Conservation (phyloP, 345 rosid genomes). For the Nephelium lappaceum region DNA sequence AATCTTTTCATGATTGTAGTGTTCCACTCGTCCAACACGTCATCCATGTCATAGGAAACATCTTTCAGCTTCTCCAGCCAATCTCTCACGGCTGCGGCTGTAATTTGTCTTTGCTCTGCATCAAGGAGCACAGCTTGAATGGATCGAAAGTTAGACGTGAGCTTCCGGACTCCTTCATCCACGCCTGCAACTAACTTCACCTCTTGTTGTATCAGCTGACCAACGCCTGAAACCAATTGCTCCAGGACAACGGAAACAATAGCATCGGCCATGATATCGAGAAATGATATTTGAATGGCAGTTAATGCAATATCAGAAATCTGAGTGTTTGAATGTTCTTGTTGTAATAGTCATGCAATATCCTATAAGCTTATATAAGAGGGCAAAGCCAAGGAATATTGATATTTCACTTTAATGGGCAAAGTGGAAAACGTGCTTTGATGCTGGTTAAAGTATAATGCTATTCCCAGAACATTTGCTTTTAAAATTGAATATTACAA, state of each 20-base stretch:
- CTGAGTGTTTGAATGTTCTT: too few relatives aligned
- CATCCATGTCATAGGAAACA: too few relatives aligned
- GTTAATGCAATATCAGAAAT: too few relatives aligned
- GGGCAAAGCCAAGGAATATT: background rate
- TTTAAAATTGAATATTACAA: too few relatives aligned
- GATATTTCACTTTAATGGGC: background rate
- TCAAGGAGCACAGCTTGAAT: slow-evolving; percentile 5
- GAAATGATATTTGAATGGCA: too few relatives aligned
- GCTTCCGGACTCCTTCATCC: background rate
- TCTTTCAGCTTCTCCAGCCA: too few relatives aligned
- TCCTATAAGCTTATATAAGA: too few relatives aligned
- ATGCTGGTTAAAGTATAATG: background rate
- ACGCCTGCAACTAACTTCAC: background rate
- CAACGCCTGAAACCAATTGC: background rate
- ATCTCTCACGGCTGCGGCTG: background rate
- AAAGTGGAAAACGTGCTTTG: background rate
- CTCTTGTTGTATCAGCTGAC: background rate
- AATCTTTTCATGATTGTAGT: too few relatives aligned
- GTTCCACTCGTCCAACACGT: too few relatives aligned
- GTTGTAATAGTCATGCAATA: background rate
- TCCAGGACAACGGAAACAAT: background rate
- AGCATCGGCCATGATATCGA: background rate
- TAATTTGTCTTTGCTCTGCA: background rate
- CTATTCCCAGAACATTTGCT: too few relatives aligned
- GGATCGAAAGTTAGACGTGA: background rate